Base-by-base conservation (phyloP, 768 basidiomycete species). In the Phaeotremella skinneri region DNA sequence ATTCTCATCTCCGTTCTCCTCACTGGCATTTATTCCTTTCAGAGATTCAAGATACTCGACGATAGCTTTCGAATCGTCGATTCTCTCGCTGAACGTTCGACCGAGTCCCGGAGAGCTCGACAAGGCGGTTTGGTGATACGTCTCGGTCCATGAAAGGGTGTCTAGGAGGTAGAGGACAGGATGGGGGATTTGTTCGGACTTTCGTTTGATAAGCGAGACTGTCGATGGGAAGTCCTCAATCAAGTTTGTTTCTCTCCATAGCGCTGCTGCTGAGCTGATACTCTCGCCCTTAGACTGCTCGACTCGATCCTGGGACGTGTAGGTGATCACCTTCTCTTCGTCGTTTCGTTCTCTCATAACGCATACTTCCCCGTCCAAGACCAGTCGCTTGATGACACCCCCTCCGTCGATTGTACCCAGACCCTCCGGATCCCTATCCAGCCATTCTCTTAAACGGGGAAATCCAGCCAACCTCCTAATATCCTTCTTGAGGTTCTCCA, bases 301-400 rank as follows among this genome's bases (percentile, higher is more conserved):
- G 13, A 48, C 41, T 54, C 60, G 29, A 47, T 45, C 32, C 34
- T 39, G 4, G 55, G 51, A 29, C 25, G 27, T 20, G 49, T n/a
- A 1, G 32, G 21, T 4, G 23, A 45, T 20, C 13, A 23, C 27
- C 34, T 60, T 47, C 14, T 57, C 55, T 9, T 23, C 29, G 9
- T 30, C 43, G 17, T 49, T 56, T 13, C 55, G 57, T n/a, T 26
- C 25, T 27, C 66, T 30, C 69, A 75, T 64, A 1, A 73, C 67
- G 49, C 75, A 76, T 16, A 72, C 63, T 58, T 76, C 75, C 7
- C 75, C 75, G 56, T 76, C 75, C 4, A 76, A 52, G 17, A 76
- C 69, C n/a, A 76, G 54, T 11, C 73, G 63, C 52, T 70, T 71
- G 13, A 69, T 52, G 21, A 51, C 41, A 4, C 66, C 66, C 16